Conservation (phyloP, 1,139 yeast species). For the Yamadazyma buinensis region DNA sequence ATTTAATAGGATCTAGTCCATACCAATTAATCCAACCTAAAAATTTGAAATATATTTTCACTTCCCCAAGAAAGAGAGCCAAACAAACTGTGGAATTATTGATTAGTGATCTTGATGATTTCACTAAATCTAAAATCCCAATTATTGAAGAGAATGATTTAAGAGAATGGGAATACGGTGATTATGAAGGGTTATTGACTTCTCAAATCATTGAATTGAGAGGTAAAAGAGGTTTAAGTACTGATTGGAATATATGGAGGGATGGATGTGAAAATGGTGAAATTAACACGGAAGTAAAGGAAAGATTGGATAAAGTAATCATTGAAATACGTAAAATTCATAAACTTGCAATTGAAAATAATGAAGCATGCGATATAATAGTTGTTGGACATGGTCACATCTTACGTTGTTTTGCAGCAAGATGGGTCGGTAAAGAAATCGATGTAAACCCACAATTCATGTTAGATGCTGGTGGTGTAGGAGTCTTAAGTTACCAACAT, state of each 20-base stretch:
- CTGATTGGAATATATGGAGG: slow-evolving; percentile 80
- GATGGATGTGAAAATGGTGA: slow-evolving; percentile 96
- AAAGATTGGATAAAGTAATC: slow-evolving; percentile 68
- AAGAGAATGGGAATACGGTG: slow-evolving; percentile 96
- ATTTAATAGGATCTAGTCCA: slow-evolving; percentile 54
- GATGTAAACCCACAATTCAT: slow-evolving; percentile 71
- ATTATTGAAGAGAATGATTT: slow-evolving; percentile 61
- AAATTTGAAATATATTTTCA: slow-evolving; percentile 58
- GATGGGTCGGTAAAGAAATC: slow-evolving; percentile 71
- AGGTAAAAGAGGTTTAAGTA: slow-evolving; percentile 53
- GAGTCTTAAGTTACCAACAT: slow-evolving; percentile 88
- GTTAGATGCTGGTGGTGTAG: slow-evolving; percentile 94
- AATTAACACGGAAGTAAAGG: slow-evolving; percentile 56
- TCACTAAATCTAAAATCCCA: slow-evolving; percentile 39
- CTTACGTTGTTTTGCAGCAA: slow-evolving; percentile 79
- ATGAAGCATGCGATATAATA: slow-evolving; percentile 64
- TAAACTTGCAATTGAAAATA: slow-evolving; percentile 49
- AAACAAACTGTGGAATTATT: slow-evolving; percentile 63
- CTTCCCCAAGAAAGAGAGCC: slow-evolving; percentile 83
- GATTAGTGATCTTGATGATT: slow-evolving; percentile 47
- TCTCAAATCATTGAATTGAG: slow-evolving; percentile 62
- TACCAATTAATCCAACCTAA: slow-evolving; percentile 60
- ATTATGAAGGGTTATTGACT: slow-evolving; percentile 81
- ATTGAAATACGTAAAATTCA: slow-evolving; percentile 61
- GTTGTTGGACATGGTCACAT: slow-evolving; percentile 94